Evolutionary conservation across 208 protist genomes (phyloP), one percentile per base, ranked within the genome.

Genomic region (Endotrypanum monterogeii): DNA sequence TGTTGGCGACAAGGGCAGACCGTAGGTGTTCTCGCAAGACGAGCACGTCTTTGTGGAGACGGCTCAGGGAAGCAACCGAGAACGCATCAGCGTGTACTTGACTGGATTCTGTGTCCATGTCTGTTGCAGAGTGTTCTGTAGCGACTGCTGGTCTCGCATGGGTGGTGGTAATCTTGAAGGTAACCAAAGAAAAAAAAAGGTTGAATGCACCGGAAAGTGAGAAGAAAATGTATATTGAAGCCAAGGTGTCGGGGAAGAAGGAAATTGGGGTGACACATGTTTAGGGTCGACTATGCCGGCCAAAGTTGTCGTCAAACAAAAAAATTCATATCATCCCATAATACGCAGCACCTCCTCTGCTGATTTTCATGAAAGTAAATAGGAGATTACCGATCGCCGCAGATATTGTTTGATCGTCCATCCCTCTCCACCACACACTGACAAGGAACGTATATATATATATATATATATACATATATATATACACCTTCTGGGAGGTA

Each of bases 1-100:
- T 80, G 48, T 93, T 80, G 35, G 85, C 71, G 25, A 91, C 57
- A 32, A 94, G 82, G 3, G 81, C 87, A n/a, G 60, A 67, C 1
- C 82, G 74, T 5, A 94, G 63, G 30, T 79, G 55, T 14, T 60
- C 54, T 2, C 90, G 88, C 41, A 94, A 72, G 25, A 54, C 48
- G 52, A 81, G 63, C 68, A 91, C 81, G 4, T 80, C 57, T 9
- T 79, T 76, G 25, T 84, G 66, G 6, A 91, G 37, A 1, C 44
- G 72, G 55, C 73, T 79, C 46, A 92, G 79, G 7, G 57, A 52
- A 32, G 77, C 62, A 4, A 84, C 55, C 23, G 79, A 80, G 46
- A 80, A 48, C 20, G 57, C 20, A 16, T 75, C 70, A 6, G 14
- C 66, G 16, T 12, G 18, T 20, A 16, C 23, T 23, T 14, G 30